phyloP scores from a whole-genome alignment of 2,329 filamentous ascomycete species.

The Exophiala sp. region DNA sequence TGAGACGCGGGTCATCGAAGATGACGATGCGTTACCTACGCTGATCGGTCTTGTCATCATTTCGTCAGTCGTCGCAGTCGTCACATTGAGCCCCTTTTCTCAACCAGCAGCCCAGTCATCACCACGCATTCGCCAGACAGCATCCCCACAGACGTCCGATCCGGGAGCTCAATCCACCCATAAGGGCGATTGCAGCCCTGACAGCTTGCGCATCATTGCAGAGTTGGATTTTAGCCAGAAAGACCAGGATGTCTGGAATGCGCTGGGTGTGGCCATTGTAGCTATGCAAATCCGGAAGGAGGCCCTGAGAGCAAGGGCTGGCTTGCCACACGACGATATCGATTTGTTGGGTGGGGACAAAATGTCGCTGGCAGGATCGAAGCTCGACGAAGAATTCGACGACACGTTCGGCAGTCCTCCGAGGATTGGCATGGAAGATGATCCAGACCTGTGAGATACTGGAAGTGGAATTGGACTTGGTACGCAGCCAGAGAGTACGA shows the following conservation, averaged over 20 bases:
- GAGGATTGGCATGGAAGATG: conserved; percentile 9
- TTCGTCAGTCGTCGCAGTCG: conserved; percentile 51
- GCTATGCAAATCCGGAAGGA: conserved; percentile 51
- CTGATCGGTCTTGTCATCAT: conserved; percentile 55
- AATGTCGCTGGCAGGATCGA: conserved; percentile 10
- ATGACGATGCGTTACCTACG: conserved; percentile 40
- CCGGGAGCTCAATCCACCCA: not conserved
- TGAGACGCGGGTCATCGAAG: conserved; percentile 18
- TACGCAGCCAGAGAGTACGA: not conserved
- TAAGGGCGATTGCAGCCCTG: conserved; percentile 3
- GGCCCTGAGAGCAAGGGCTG: conserved; percentile 15
- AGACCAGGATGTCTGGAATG: conserved; percentile 60
- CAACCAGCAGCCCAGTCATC: conserved; percentile 2
- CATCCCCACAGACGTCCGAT: conserved; percentile 1
- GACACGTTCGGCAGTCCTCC: conserved; percentile 2
- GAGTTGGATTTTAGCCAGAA: conserved; percentile 53
- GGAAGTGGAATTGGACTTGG: not conserved
- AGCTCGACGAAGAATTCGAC: conserved; percentile 8
- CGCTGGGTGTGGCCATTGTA: conserved; percentile 55
- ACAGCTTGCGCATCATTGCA: conserved; percentile 42
- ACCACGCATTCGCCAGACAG: conserved; percentile 10
- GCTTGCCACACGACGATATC: conserved; percentile 5
- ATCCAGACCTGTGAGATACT: conserved; percentile 15
- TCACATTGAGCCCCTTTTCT: conserved; percentile 40
- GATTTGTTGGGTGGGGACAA: conserved; percentile 8